Percentiles rank a stretch among this genome's conserved stretches.
Conservation (phyloP, 352 stramenopile genomes). For the Pythium phragmitis region DNA sequence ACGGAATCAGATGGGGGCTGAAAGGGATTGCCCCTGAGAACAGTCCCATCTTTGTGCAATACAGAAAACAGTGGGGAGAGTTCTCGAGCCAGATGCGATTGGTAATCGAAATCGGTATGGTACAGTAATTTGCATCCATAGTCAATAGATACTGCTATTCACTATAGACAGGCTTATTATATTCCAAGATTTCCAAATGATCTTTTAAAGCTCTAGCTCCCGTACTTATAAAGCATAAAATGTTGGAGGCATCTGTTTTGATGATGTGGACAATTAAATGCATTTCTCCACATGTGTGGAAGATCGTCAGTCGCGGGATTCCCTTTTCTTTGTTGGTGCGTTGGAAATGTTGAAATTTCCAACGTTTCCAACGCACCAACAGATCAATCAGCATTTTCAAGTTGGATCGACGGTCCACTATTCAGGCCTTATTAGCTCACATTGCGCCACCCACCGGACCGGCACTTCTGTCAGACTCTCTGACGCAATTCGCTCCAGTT, state of each 20-base stretch:
- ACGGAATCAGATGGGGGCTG: conserved; percentile 4
- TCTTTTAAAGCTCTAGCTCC: too few relatives aligned
- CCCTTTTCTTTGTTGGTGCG: background rate
- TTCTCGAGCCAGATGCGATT: conserved; percentile 5
- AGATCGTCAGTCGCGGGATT: conserved; percentile 3
- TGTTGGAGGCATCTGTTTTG: too few relatives aligned
- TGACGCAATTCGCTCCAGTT: conserved; percentile 16
- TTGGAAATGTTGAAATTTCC: background rate
- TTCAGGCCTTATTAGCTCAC: conserved; percentile 19
- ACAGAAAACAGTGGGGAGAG: background rate
- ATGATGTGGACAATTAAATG: too few relatives aligned
- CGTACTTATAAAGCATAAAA: too few relatives aligned
- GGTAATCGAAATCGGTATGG: background rate
- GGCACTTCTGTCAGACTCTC: background rate
- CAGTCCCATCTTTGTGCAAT: background rate
- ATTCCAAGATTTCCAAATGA: too few relatives aligned
- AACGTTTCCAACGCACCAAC: too few relatives aligned
- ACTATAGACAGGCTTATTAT: too few relatives aligned
- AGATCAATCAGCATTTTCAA: background rate
- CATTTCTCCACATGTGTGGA: background rate
- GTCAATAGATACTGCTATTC: too few relatives aligned
- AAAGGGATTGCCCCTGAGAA: background rate
- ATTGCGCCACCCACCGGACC: conserved; percentile 1
- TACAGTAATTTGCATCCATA: too few relatives aligned
- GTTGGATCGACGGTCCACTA: background rate